These are phyloP conservation scores for Cyphellophora europaea DNA, from an alignment of 2,329 filamentous ascomycete species.

Conservation along the genomic window DNA sequence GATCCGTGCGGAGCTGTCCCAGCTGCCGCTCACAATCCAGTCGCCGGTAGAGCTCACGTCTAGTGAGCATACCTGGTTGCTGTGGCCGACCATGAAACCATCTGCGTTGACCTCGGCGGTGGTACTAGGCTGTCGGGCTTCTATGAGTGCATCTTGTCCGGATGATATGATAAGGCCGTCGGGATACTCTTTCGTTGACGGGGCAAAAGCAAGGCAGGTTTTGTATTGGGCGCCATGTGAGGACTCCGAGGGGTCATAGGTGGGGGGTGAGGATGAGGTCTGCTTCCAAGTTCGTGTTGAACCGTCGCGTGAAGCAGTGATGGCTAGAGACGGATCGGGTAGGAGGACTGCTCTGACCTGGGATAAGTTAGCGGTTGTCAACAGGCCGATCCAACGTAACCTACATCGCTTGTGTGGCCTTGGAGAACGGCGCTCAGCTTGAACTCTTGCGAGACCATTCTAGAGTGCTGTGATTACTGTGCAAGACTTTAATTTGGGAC, in stretches of 20 bases:
- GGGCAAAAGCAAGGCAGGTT: slow-evolving; percentile 72
- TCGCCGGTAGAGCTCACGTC: slow-evolving; percentile 64
- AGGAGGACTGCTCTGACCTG: slow-evolving; percentile 84
- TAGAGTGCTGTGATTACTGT: no score
- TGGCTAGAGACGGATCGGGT: slow-evolving; percentile 58
- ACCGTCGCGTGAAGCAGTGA: slow-evolving; percentile 86
- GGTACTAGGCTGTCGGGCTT: slow-evolving; percentile 66
- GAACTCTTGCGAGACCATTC: no score
- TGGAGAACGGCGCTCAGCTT: slow-evolving; percentile 85
- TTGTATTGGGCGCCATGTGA: slow-evolving; percentile 77
- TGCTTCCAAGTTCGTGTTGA: slow-evolving; percentile 82
- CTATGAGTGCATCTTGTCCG: slow-evolving; percentile 86
- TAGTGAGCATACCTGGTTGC: slow-evolving; percentile 77
- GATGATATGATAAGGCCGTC: slow-evolving; percentile 79
- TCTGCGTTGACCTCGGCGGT: slow-evolving; percentile 68
- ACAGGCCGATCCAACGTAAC: slow-evolving; percentile 21
- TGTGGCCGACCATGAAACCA: slow-evolving; percentile 75
- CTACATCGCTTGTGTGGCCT: slow-evolving; percentile 89
- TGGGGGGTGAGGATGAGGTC: slow-evolving; percentile 53
- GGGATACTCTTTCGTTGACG: slow-evolving; percentile 57
- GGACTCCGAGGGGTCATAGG: slow-evolving; percentile 68
- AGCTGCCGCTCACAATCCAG: slow-evolving; percentile 82
- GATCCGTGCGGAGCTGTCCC: slow-evolving; percentile 80
- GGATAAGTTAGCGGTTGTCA: slow-evolving; percentile 11
- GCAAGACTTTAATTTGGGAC: no score